Base-by-base conservation (phyloP, 495 filamentous ascomycete species). In the Hypoxylon intermedium region DNA sequence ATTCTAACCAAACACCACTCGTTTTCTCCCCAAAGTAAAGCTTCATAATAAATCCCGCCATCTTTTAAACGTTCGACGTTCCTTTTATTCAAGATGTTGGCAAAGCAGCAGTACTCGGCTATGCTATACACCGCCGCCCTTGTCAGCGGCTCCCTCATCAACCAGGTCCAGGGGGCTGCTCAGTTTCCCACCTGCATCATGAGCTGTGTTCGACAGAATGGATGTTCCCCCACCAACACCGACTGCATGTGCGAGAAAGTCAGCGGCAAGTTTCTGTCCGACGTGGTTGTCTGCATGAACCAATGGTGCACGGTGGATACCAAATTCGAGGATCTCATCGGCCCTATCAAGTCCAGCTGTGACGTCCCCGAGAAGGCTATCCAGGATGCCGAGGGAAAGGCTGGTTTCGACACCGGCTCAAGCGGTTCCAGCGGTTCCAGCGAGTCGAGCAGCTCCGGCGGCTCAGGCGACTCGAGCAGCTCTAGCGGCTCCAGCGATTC, bases 271-370 rank as follows among this genome's bases (percentile, higher is more conserved):
- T 70, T 76, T 42, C 59, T 76, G 5, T 67, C 68, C 3, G 65
- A 75, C 51, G 55, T 69, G 20, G 62, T 70, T 3, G 53, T 71
- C 24, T 76, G 74, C 51, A 74, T 75, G 60, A 72, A 70, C 58
- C 65, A 65, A 44, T 64, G 63, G 57, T 76, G 74, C 53, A 43
- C 71, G 26, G 48, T 65, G 15, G 41, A 57, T 30, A 56, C 72
- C 6, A 70, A 64, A 20, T 61, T 64, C 31, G 54, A 46, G 16
- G 57, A 72, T 20, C 53, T 76, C 19, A 34, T 75, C 15, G 47
- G 36, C 16, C 67, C 72, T 15, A 65, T 76, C 34, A 51, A 67
- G 58, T 20, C 68, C 28, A 36, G 37, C 6, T 76, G 74, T 43
- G 53, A 72, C 15, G 13, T 73, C 9, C 46, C 68, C 48, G 36